These are phyloP conservation scores for Colletotrichum plurivorum DNA, from an alignment of 2,329 filamentous ascomycete genomes.

Conservation along the genomic window DNA sequence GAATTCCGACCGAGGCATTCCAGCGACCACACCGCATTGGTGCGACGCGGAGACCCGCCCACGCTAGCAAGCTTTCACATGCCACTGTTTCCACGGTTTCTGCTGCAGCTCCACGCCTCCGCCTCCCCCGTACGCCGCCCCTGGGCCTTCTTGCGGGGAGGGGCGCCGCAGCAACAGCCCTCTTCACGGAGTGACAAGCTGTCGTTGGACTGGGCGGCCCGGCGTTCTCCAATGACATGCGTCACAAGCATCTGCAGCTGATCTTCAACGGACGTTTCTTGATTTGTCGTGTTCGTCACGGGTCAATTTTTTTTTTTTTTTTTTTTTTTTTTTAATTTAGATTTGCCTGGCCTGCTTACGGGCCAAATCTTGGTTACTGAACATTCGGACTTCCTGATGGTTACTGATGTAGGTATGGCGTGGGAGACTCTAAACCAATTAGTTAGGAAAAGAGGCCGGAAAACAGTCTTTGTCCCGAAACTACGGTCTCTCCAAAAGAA, in stretches of 20 bases:
- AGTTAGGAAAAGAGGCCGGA: not conserved
- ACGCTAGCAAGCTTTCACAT: conserved; percentile 35
- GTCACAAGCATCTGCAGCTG: conserved; percentile 37
- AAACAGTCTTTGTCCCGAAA: not conserved
- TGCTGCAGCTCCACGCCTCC: conserved; percentile 29
- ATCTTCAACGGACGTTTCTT: conserved; percentile 6
- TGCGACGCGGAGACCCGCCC: conserved; percentile 23
- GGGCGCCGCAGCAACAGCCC: no score
- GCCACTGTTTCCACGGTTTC: conserved; percentile 11
- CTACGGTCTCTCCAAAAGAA: conserved; percentile 7
- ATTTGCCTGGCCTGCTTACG: not conserved
- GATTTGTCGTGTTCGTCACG: not conserved
- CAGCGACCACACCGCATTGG: conserved; percentile 35
- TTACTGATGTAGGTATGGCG: not conserved
- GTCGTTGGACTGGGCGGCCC: conserved; percentile 8
- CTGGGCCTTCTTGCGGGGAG: no score
- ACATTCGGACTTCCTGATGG: not conserved
- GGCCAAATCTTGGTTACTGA: not conserved
- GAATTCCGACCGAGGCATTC: conserved; percentile 37
- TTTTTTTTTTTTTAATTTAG: not conserved
- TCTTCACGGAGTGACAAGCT: not conserved
- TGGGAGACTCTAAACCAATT: no score
- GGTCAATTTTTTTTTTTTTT: not conserved
- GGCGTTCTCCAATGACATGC: conserved; percentile 12
- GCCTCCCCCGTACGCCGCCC: conserved; percentile 30